Conservation (phyloP, 176 grass and related monocot species). For the Rhynchospora pubera region DNA sequence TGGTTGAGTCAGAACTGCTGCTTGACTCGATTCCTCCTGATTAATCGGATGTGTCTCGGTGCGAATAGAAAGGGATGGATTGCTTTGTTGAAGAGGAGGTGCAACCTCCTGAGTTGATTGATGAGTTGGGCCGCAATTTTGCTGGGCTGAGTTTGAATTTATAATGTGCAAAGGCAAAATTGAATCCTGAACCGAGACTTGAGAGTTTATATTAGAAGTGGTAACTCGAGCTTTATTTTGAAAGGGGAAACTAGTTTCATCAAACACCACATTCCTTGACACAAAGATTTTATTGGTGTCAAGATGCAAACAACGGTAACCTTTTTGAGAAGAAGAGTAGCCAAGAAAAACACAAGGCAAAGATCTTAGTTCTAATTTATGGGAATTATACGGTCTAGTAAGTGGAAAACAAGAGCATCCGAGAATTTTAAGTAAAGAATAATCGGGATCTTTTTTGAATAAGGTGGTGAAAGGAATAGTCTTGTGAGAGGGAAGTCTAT, state of each 20-base stretch:
- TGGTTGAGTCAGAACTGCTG: no score
- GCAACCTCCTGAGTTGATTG: no score
- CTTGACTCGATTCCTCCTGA: no score
- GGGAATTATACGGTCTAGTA: not conserved
- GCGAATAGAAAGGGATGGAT: no score
- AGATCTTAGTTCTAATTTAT: not conserved
- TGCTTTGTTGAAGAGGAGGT: no score
- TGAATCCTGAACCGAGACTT: not conserved
- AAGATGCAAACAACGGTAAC: not conserved
- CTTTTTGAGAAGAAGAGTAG: not conserved
- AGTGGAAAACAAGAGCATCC: not conserved
- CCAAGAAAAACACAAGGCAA: not conserved
- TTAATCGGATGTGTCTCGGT: no score
- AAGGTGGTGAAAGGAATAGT: not conserved
- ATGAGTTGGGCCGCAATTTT: no score
- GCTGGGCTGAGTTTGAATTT: no score
- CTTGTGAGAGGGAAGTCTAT: not conserved
- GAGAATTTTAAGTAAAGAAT: not conserved
- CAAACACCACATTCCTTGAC: not conserved
- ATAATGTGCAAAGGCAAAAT: accelerated
- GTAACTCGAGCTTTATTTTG: accelerated
- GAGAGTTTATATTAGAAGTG: no score
- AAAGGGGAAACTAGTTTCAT: not conserved
- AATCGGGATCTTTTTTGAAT: not conserved
- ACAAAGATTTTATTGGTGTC: not conserved